phyloP scores from a whole-genome alignment of 768 basidiomycete species.

The Xerocomellus intermedius region DNA sequence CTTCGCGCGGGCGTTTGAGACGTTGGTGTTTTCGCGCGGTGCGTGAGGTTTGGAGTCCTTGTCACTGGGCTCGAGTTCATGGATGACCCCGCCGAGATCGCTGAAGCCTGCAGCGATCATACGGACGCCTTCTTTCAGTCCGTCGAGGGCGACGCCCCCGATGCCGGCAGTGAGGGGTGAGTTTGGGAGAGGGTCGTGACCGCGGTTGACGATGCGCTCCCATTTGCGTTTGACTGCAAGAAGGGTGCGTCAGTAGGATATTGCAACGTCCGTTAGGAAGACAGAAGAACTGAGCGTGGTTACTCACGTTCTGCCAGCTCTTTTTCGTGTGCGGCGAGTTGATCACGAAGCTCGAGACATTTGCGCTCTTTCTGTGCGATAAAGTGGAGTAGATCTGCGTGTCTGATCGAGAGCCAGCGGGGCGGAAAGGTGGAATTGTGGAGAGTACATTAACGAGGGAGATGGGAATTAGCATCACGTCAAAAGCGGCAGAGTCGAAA shows the following conservation, averaged over 20 bases:
- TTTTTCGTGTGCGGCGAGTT: constrained; percentile 67
- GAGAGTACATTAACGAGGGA: background rate
- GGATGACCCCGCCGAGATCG: constrained; percentile 29
- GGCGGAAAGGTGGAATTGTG: background rate
- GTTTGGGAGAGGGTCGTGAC: constrained; percentile 25
- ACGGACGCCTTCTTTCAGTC: constrained; percentile 64
- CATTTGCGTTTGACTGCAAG: constrained; percentile 73
- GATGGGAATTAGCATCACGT: background rate
- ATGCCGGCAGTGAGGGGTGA: constrained; percentile 4
- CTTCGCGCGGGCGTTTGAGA: constrained; percentile 24
- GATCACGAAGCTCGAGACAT: constrained; percentile 77
- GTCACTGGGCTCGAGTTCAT: constrained; percentile 1
- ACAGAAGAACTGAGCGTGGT: too few species aligned
- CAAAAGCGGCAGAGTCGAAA: background rate
- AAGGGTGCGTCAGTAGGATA: background rate
- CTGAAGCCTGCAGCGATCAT: constrained; percentile 50
- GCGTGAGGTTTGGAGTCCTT: constrained; percentile 2
- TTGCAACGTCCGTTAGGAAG: too few species aligned
- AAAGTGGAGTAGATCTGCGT: constrained; percentile 75
- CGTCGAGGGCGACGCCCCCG: constrained; percentile 42
- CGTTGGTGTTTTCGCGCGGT: constrained; percentile 14
- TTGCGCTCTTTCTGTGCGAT: constrained; percentile 87
- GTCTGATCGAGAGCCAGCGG: constrained; percentile 40
- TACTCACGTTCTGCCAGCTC: constrained; percentile 63
- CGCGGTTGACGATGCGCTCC: constrained; percentile 74